These are phyloP conservation scores for Phytophthora palmivora DNA, from an alignment of 352 stramenopile genomes.

Conservation along the genomic window DNA sequence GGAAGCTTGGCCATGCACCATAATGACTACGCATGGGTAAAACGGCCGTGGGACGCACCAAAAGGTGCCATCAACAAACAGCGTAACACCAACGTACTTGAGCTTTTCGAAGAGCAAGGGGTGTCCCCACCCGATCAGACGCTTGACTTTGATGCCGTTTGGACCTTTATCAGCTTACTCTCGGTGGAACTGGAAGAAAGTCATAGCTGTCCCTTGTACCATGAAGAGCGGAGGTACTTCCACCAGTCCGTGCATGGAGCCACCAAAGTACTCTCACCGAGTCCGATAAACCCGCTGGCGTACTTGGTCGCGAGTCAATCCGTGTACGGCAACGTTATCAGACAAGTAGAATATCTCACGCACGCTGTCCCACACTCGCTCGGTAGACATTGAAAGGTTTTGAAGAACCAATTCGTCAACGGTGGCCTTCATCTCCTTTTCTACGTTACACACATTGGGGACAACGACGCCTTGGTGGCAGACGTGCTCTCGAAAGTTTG, in stretches of 20 bases:
- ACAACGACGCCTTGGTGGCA: not conserved
- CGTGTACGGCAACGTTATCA: not conserved
- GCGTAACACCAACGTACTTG: not conserved
- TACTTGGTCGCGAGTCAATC: not conserved
- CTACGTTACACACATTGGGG: not conserved
- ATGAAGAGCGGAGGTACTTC: too few relatives aligned
- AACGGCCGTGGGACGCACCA: constrained; percentile 3
- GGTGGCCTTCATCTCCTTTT: not conserved
- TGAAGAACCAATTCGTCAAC: not conserved
- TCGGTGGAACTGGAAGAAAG: not conserved
- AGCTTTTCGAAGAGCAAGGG: not conserved
- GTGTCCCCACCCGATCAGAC: not conserved
- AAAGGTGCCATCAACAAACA: not conserved
- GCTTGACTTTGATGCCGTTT: not conserved
- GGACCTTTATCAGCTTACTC: not conserved
- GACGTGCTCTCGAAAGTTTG: not conserved
- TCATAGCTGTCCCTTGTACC: too few relatives aligned
- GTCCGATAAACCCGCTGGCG: not conserved
- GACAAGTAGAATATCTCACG: not conserved
- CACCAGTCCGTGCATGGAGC: too few relatives aligned
- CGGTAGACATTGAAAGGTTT: not conserved
- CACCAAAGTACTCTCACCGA: not conserved
- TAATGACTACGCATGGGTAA: constrained; percentile 5
- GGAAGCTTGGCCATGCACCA: constrained; percentile 2
- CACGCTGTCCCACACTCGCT: not conserved